Evolutionary conservation across 164 flowering plant species (phyloP).

Genomic region (Dillenia suffruticosa): DNA sequence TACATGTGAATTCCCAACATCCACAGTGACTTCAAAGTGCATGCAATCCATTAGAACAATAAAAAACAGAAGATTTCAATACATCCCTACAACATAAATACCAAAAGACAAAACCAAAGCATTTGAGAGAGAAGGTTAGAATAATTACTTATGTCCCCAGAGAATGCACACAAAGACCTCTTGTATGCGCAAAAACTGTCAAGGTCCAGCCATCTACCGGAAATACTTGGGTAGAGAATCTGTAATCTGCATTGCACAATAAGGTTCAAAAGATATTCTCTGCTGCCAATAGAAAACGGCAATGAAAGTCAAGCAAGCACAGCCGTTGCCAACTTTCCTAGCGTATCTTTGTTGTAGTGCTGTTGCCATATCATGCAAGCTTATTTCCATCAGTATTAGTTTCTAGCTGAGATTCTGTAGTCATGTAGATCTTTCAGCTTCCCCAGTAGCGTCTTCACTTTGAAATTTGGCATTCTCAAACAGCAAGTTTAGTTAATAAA

Average conservation of each 20-base stretch:
- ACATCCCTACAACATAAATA: too few relatives aligned
- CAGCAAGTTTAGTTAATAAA: background rate
- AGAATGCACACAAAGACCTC: constrained; percentile 96
- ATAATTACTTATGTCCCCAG: constrained; percentile 77
- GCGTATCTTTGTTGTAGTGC: constrained; percentile 83
- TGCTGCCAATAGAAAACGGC: too few relatives aligned
- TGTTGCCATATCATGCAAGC: constrained; percentile 59
- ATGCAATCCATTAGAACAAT: too few relatives aligned
- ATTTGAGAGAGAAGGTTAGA: background rate
- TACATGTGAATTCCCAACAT: too few relatives aligned
- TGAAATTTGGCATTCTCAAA: constrained; percentile 30
- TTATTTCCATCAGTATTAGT: constrained; percentile 45
- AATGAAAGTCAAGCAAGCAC: background rate
- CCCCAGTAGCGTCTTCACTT: constrained; percentile 23
- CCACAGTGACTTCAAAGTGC: too few relatives aligned
- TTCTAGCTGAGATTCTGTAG: constrained; percentile 34
- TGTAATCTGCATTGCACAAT: constrained; percentile 58
- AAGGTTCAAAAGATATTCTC: background rate
- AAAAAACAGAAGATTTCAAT: too few relatives aligned
- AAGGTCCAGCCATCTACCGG: constrained; percentile 98
- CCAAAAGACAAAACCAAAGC: too few relatives aligned
- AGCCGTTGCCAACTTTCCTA: constrained; percentile 80
- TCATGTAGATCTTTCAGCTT: constrained; percentile 31
- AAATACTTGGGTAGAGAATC: constrained; percentile 94
- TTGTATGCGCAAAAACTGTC: constrained; percentile 98